Conservation (phyloP, 441 rosid genomes). For the Breynia disticha region DNA sequence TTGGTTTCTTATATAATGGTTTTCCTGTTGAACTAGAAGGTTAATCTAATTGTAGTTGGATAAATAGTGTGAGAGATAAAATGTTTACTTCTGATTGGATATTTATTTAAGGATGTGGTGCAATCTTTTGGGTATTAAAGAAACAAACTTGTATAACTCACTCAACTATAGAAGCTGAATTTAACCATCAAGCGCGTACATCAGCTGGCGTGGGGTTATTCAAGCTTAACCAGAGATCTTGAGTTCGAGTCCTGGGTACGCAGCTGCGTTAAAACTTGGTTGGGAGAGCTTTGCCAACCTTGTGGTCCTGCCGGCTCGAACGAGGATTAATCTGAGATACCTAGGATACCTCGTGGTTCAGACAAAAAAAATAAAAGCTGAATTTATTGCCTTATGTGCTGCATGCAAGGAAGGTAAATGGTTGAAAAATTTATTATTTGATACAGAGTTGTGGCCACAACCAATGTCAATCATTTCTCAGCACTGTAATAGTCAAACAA, state of each 20-base stretch:
- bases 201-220: no score
- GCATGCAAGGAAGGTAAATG: neutral
- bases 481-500: neutral
- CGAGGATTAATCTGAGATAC: no score
- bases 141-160: neutral
- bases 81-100: slow-evolving; percentile 8
- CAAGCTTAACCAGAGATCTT: no score
- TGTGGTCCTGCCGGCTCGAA: no score
- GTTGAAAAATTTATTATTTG: neutral
- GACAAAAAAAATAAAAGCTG: neutral
- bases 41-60: slow-evolving; percentile 8
- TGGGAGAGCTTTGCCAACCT: no score
- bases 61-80: slow-evolving; percentile 1
- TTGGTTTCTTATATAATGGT: neutral
- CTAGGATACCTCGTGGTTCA: no score
- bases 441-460: neutral
- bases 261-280: no score
- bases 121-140: neutral
- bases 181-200: no score
- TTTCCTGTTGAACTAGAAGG: slow-evolving; percentile 8
- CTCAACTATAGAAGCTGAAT: neutral
- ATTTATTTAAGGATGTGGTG: slow-evolving; percentile 2
- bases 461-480: neutral
- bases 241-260: no score
- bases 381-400: neutral